Conservation (phyloP, 225 moss, liverwort and hornwort species). For the Takakia lepidozioides region DNA sequence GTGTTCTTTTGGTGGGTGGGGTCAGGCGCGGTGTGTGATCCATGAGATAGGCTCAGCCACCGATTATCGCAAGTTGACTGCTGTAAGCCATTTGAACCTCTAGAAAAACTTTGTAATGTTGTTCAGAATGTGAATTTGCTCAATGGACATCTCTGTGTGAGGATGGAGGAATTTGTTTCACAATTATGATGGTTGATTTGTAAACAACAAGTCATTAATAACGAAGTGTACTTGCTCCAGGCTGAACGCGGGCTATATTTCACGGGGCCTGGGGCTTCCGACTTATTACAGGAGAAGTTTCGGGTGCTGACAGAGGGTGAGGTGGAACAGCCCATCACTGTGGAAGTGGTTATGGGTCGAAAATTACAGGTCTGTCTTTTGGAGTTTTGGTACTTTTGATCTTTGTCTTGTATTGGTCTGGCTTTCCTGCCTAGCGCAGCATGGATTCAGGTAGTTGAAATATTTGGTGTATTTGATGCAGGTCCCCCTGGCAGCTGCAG, state of each 20-base stretch:
- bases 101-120: not conserved
- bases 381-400: not conserved
- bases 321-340: constrained; percentile 12
- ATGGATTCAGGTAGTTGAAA: not conserved
- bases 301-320: not conserved
- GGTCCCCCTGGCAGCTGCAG: constrained; percentile 76
- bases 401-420: too few relatives aligned
- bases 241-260: not conserved
- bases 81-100: constrained; percentile 25
- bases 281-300: not conserved
- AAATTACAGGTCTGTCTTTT: constrained; percentile 42
- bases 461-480: constrained; percentile 12
- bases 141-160: too few relatives aligned
- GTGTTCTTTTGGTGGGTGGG: constrained; percentile 8
- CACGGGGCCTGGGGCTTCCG: constrained; percentile 1
- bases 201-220: too few relatives aligned
- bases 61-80: constrained; percentile 75
- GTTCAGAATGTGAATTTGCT: not conserved
- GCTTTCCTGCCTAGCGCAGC: not conserved
- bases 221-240: not conserved
- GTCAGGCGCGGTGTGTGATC: constrained; percentile 61
- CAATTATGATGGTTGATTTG: too few relatives aligned
- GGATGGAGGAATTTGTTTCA: too few relatives aligned
- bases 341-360: constrained; percentile 84
- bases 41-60: constrained; percentile 74